Evolutionary conservation across 2,329 filamentous ascomycete species (phyloP), one percentile per base, ranked within the genome.

Genomic region (Arthrobotrys iridis): DNA sequence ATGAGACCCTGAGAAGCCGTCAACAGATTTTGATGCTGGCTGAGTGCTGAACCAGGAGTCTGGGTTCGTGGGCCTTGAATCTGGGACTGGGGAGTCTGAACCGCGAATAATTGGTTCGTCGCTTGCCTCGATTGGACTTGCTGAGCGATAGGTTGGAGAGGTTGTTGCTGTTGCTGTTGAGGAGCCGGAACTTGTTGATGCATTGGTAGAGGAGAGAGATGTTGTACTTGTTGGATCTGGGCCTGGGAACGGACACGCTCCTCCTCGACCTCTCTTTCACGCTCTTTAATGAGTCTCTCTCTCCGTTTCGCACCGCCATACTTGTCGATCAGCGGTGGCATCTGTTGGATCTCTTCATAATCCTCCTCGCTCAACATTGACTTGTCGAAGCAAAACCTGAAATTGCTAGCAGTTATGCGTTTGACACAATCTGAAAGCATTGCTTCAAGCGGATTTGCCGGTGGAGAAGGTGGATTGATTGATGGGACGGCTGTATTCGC

Each of bases 221-320:
- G 77, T 11, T 78, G 73, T 15, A 67, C 62, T 28, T 70, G 63
- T 52, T 75, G 75, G 64, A 77, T 73, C 46, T 79, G 77, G 4
- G 79, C 77, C 50, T 79, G 78, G 24, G 78, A 40, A 6, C 72
- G 64, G 13, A 76, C 40, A 15, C 66, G 41, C 37, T 78, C 77
- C 30, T 79, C 77, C 10, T 78, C 76, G 7, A 70, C 15, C 50
- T 78, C 77, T 13, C 77, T 66, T 28, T 92, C 90, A 76, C 91
- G 85, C 41, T 87, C 86, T 79, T 88, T 91, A 65, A 93, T 90
- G 76, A 88, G 90, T 82, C 76, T 83, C 82, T 88, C 87, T 70
- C 91, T 89, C 78, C 94, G 89, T 82, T 93, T 95, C 68, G 90
- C 89, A 33, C 93, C 93, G 62, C 93, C 93, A 65, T 89, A 88